Percentiles rank a stretch among this genome's conserved stretches.
phyloP scores from a whole-genome alignment of 805 yeast species.

The Pichia scutulata region DNA sequence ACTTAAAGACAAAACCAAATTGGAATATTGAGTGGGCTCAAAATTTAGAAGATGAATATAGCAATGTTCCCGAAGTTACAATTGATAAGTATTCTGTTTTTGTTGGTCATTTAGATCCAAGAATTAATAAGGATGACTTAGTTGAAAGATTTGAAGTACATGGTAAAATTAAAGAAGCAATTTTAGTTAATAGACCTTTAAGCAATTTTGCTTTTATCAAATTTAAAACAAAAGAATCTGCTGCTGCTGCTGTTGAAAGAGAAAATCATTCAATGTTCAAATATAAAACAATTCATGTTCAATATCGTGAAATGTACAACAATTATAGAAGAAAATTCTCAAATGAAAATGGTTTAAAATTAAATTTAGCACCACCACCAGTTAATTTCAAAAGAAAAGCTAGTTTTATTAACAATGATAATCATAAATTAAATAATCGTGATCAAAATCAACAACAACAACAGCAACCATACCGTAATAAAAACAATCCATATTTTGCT shows the following conservation, averaged over 20 bases:
- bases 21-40: constrained; percentile 81
- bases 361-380: constrained; percentile 71
- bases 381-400: constrained; percentile 46
- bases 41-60: constrained; percentile 49
- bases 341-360: constrained; percentile 19
- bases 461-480: not conserved
- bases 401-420: constrained; percentile 14
- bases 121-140: constrained; percentile 49
- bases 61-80: constrained; percentile 31
- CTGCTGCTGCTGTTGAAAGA: constrained; percentile 80
- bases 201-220: constrained; percentile 67
- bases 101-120: constrained; percentile 61
- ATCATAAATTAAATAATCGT: not conserved
- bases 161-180: constrained; percentile 54
- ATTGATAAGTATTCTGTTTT: constrained; percentile 71
- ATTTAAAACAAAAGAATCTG: constrained; percentile 57
- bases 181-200: constrained; percentile 45
- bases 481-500: constrained; percentile 3
- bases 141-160: constrained; percentile 54
- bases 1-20: constrained; percentile 44
- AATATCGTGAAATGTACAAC: constrained; percentile 58
- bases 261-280: constrained; percentile 75
- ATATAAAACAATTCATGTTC: constrained; percentile 76
- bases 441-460: not conserved
- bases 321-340: constrained; percentile 26